phyloP scores from a whole-genome alignment of 2,329 filamentous ascomycete species.

The Alternaria sp. region DNA sequence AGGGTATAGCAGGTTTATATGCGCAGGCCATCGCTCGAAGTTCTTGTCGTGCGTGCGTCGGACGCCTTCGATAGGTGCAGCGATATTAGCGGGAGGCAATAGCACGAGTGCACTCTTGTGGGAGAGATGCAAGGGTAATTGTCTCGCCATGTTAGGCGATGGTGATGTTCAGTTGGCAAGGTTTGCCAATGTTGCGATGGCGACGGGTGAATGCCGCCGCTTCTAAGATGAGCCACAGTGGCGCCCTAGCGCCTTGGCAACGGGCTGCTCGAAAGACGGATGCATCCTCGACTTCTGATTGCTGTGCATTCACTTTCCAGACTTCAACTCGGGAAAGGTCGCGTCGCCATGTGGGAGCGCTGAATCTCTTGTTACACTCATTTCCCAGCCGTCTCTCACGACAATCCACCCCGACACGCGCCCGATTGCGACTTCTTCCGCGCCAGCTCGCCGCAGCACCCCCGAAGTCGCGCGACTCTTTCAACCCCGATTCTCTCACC shows the following conservation, averaged over 20 bases:
- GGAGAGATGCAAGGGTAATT: slow-evolving; percentile 26
- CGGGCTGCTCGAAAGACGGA: slow-evolving; percentile 18
- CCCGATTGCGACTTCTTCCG: slow-evolving; percentile 20
- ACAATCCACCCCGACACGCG: slow-evolving; percentile 18
- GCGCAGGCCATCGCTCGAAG: slow-evolving; percentile 38
- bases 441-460: slow-evolving; percentile 29
- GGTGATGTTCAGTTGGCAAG: not conserved
- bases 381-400: slow-evolving; percentile 14
- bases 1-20: slow-evolving; percentile 41
- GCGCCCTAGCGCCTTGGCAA: slow-evolving; percentile 23
- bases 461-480: slow-evolving; percentile 20
- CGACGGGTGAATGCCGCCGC: not conserved
- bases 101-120: slow-evolving; percentile 35
- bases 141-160: slow-evolving; percentile 14
- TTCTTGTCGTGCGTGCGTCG: slow-evolving; percentile 33
- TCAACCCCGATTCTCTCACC: slow-evolving; percentile 5
- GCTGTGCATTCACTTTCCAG: slow-evolving; percentile 23
- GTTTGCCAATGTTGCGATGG: not conserved
- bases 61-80: slow-evolving; percentile 32
- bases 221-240: not conserved
- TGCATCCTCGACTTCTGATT: slow-evolving; percentile 15
- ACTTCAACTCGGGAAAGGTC: slow-evolving; percentile 18
- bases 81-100: slow-evolving; percentile 29
- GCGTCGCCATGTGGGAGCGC: slow-evolving; percentile 43
- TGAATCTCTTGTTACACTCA: slow-evolving; percentile 12